Percentiles rank a stretch among this genome's conserved stretches.
Conservation (phyloP, 2,329 filamentous ascomycete species). For the Trichoderma gracile region DNA sequence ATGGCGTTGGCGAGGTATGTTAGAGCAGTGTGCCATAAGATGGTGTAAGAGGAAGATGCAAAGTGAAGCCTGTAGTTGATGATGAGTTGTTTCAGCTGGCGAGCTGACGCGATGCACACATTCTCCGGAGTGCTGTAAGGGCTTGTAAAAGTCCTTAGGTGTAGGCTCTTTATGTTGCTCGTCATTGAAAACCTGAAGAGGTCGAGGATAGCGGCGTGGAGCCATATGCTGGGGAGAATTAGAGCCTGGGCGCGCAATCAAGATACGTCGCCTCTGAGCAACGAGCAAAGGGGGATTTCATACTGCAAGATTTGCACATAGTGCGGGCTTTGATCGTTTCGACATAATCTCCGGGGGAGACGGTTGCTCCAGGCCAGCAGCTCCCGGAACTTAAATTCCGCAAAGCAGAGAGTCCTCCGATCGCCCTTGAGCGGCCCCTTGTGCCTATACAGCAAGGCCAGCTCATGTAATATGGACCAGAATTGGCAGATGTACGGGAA, state of each 20-base stretch:
- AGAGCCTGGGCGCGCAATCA: neutral
- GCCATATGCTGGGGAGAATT: neutral
- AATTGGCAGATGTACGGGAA: neutral
- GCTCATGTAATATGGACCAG: neutral
- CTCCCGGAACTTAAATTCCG: slow-evolving; percentile 43
- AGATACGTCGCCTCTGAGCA: neutral
- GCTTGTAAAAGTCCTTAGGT: neutral
- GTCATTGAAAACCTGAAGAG: neutral
- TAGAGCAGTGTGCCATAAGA: slow-evolving; percentile 44
- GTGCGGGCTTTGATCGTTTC: neutral
- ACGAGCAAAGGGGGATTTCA: neutral
- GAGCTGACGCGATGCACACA: slow-evolving; percentile 39
- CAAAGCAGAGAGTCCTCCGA: slow-evolving; percentile 31
- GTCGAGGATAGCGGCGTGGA: neutral
- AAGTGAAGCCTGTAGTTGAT: slow-evolving; percentile 40
- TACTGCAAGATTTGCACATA: neutral
- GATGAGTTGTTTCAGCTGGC: slow-evolving; percentile 43
- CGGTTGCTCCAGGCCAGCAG: slow-evolving; percentile 40
- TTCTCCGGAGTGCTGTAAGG: slow-evolving; percentile 32
- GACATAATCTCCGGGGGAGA: neutral
- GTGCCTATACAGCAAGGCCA: slow-evolving; percentile 5
- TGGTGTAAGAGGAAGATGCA: slow-evolving; percentile 35
- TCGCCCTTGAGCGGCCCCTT: neutral
- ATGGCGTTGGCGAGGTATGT: slow-evolving; percentile 44
- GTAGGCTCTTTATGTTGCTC: neutral